Base-by-base conservation (phyloP, 2,329 filamentous ascomycete genomes). In the Dactylella cylindrospora region DNA sequence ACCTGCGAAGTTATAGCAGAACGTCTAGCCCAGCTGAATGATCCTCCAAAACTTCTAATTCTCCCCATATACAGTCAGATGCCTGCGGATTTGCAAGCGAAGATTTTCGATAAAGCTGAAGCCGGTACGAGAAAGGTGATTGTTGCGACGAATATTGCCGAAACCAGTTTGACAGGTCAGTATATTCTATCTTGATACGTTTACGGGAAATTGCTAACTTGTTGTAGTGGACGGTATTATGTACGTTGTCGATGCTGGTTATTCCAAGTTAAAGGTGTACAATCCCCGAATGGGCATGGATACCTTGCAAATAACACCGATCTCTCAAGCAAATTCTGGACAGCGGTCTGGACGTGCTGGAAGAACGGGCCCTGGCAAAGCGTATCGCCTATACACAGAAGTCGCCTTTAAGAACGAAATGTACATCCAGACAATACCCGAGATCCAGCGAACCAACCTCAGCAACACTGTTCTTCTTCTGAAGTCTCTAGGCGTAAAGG, bases 241-340 rank as follows among this genome's bases (percentile, higher is more conserved):
- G 85, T 98, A 95, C 70, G 93, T 98, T 17, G 93, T 98, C 3
- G 93, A 98, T 72, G 84, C 88, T 1, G 93, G 93, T 0, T 98
- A 91, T 73, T 95, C 90, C 1, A 98, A 98, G 73, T 81, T 97
- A 71, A 98, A 98, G 72, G 93, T 98, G 3, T 98, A 97, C 75
- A 98, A 98, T 70, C 90, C 93, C 4, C 87, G 90, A 47, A 97
- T 98, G 89, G 93, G 93, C 54, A 98, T 98, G 93, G 93, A 98
- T 70, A 96, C 91, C 0, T 80, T 98, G 10, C 93, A 97, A 70
- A 95, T 98, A 67, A 98, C 93, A 0, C 93, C 93, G 0, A 94
- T 98, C 47, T 96, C 90, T 2, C 93, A 98, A 72, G 93, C 93
- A 67, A 98, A 98, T 72, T 86, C 90, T 3, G 90, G 87, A 3